A percentile compares a stretch with the other conserved stretches of the same genome.
phyloP scores from a whole-genome alignment of 2,329 filamentous ascomycete species.

The Trichoderma atrobrunneum region DNA sequence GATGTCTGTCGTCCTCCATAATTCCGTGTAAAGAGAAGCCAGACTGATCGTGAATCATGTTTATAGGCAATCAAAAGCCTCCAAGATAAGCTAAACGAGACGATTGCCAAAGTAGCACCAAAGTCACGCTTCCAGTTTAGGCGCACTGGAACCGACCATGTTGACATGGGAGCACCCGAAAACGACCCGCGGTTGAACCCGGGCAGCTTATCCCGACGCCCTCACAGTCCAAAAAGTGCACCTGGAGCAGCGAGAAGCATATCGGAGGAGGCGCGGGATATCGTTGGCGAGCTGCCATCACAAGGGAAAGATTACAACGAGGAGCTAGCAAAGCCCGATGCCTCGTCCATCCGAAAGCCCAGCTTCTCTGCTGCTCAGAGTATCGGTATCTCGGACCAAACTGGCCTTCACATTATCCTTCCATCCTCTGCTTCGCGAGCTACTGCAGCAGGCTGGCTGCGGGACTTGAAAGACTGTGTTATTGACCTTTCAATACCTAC shows the following conservation, averaged over 20 bases:
- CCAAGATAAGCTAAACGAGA: conserved; percentile 72
- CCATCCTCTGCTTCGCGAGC: conserved; percentile 68
- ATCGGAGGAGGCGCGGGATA: conserved; percentile 32
- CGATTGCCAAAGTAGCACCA: conserved; percentile 65
- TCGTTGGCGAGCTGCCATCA: conserved; percentile 37
- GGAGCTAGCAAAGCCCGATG: conserved; percentile 45
- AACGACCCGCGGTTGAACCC: conserved; percentile 44
- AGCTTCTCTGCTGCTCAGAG: conserved; percentile 61
- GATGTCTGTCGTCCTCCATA: conserved; percentile 50
- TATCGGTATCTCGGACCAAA: conserved; percentile 66
- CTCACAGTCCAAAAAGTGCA: conserved; percentile 23
- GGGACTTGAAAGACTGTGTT: conserved; percentile 66
- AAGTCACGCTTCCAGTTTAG: conserved; percentile 83
- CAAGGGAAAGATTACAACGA: conserved; percentile 55
- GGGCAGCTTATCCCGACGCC: conserved; percentile 33
- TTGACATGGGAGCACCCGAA: conserved; percentile 43
- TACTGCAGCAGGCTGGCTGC: conserved; percentile 70
- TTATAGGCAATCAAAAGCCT: conserved; percentile 72
- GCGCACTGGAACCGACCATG: conserved; percentile 30
- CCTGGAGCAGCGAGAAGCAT: conserved; percentile 19
- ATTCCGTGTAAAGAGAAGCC: not conserved
- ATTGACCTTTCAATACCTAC: conserved; percentile 76
- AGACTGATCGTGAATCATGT: not conserved
- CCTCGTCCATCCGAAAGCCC: conserved; percentile 52
- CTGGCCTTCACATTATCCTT: conserved; percentile 71